phyloP scores from a whole-genome alignment of 2,329 filamentous ascomycete genomes.

The Parafenestella ontariensis region DNA sequence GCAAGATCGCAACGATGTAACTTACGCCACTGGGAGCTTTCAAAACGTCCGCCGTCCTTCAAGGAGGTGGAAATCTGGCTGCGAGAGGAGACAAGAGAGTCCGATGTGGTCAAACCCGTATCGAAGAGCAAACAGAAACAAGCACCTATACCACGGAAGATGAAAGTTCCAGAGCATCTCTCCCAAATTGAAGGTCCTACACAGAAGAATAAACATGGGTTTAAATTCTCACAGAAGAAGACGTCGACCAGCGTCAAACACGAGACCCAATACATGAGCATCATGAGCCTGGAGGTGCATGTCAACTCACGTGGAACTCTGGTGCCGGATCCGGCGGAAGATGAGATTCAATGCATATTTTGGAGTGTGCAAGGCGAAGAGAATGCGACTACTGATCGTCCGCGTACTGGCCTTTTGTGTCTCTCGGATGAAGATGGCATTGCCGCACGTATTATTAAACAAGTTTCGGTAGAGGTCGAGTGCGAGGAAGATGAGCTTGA shows the following conservation, averaged over 20 bases:
- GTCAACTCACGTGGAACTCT: constrained; percentile 84
- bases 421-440: constrained; percentile 69
- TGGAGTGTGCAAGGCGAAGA: constrained; percentile 87
- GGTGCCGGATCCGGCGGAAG: constrained; percentile 86
- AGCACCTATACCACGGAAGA: constrained; percentile 24
- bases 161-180: constrained; percentile 49
- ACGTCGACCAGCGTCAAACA: constrained; percentile 79
- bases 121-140: constrained; percentile 9
- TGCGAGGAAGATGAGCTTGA: constrained; percentile 83
- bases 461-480: constrained; percentile 69
- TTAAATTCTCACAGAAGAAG: constrained; percentile 82
- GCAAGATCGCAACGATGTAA: constrained; percentile 65
- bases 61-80: constrained; percentile 76
- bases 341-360: constrained; percentile 87
- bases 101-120: constrained; percentile 11
- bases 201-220: constrained; percentile 79
- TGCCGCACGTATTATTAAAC: constrained; percentile 67
- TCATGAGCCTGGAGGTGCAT: constrained; percentile 92
- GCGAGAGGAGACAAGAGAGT: constrained; percentile 40
- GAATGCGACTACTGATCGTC: constrained; percentile 60
- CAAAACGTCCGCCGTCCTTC: constrained; percentile 71
- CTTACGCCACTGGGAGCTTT: constrained; percentile 78
- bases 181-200: constrained; percentile 92
- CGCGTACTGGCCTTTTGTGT: constrained; percentile 74
- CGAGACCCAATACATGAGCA: constrained; percentile 93